Base-by-base conservation (phyloP, 2,329 filamentous ascomycete species). In the Bipolaris cookei region DNA sequence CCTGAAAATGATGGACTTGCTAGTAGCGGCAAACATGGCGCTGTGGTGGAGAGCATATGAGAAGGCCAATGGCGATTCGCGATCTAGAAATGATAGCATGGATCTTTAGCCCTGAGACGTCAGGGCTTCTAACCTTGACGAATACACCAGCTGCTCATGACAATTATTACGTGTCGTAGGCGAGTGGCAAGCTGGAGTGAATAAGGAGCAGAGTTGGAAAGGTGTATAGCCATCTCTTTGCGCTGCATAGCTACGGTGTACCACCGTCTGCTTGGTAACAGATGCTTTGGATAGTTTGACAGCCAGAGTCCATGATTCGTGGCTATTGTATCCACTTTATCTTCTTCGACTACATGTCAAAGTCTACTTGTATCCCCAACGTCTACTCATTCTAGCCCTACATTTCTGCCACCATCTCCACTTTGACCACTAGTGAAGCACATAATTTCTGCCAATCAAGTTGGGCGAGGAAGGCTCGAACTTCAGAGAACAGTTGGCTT, bases 21-120 rank as follows among this genome's bases (percentile, higher is more conserved):
- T 96, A 0, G 91, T 99, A 18, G 91, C 94, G 3, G 90, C 92
- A 10, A 97, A 97, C 72, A 86, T 99, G 78, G 92, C 90, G 1
- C 80, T 98, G 14, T 99, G 93, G 91, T 98, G 94, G 93, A 88
- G 88, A 67, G 87, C 90, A 3, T 97, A 92, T 85, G 89, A 91
- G 67, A 82, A 79, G 46, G 62, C 64, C 6, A 61, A 51, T 43
- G 39, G 45, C 2, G 49, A 43, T 14, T 28, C 49, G 25, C 42
- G 44, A 10, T 54, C 59, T 23, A 44, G 16, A 32, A 49, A 45
- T 39, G 53, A 56, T 25, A 48, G 45, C 21, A 38, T 48, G 45
- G 45, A 48, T 25, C 21, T 48, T n/a, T 48, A 48, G 32, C 25
- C 6, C 8, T 11, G 34, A 13, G 10, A 10, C 3, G 35, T 23